Evolutionary conservation across 225 moss, liverwort and hornwort genomes (phyloP).

Genomic region (Straminergon stramineum): DNA sequence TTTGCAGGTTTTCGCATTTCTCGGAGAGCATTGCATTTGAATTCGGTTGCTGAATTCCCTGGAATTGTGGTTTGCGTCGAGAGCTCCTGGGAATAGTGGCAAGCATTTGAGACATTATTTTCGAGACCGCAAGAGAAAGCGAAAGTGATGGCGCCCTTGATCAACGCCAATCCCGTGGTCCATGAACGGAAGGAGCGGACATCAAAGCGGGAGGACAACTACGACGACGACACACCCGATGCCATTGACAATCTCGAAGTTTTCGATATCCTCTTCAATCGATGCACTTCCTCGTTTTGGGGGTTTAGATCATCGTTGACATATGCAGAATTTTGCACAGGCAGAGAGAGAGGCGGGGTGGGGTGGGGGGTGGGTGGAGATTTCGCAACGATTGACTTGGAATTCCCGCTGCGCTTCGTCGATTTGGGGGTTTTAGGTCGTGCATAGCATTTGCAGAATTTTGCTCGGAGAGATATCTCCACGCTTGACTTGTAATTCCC

Average conservation of each 20-base stretch:
- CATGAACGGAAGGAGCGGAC: conserved; percentile 73
- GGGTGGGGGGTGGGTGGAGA: background rate
- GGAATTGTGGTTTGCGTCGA: background rate
- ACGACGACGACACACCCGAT: conserved; percentile 36
- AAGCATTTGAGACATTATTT: background rate
- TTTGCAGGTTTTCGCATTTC: background rate
- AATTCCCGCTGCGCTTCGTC: background rate
- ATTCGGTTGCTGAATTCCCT: background rate
- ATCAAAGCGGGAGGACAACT: conserved; percentile 20
- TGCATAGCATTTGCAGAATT: background rate
- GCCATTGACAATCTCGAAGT: conserved; percentile 66
- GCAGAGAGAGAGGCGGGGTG: background rate
- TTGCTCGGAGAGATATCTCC: background rate
- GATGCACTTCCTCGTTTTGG: background rate
- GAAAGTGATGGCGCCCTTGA: conserved; percentile 47
- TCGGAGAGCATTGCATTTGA: background rate
- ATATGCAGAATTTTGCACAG: background rate
- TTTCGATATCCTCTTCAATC: conserved; percentile 72
- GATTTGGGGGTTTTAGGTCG: background rate
- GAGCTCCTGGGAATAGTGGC: background rate
- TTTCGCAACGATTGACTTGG: background rate
- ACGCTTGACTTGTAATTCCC: background rate
- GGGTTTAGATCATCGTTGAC: background rate
- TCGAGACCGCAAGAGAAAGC: background rate
- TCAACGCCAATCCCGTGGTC: conserved; percentile 85